Evolutionary conservation across 2,329 filamentous ascomycete genomes (phyloP).

Genomic region (Diaporthe australafricana): DNA sequence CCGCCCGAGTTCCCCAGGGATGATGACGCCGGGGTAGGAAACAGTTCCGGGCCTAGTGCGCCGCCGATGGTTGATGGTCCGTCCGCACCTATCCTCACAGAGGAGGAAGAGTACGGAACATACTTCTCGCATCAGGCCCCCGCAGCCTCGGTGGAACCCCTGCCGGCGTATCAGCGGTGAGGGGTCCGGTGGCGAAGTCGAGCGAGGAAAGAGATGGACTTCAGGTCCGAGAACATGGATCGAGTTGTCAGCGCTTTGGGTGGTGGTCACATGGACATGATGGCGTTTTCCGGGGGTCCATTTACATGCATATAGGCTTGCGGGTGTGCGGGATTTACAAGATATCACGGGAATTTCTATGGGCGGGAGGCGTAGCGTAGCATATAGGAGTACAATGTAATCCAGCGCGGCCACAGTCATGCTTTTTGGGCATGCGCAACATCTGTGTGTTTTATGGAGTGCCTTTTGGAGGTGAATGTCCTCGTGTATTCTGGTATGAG

Average conservation of each 20-base stretch:
- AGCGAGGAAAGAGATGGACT: not conserved
- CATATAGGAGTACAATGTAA: slow-evolving; percentile 23
- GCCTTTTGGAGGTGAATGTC: too few species aligned
- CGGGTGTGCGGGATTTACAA: slow-evolving; percentile 17
- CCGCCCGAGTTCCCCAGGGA: slow-evolving; percentile 70
- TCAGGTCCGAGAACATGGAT: not conserved
- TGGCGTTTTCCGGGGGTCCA: slow-evolving; percentile 21
- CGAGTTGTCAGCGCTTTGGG: not conserved
- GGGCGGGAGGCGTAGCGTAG: slow-evolving; percentile 17
- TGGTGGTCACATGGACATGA: not conserved
- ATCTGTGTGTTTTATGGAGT: not conserved
- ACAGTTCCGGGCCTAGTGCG: slow-evolving; percentile 38
- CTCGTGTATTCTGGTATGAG: not conserved
- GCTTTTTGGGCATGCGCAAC: slow-evolving; percentile 9
- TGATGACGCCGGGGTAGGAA: slow-evolving; percentile 51
- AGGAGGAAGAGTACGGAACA: slow-evolving; percentile 59
- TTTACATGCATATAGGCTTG: slow-evolving; percentile 28
- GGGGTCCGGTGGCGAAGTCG: not conserved
- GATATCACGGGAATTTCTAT: slow-evolving; percentile 16
- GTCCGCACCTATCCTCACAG: slow-evolving; percentile 68
- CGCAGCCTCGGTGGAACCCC: slow-evolving; percentile 10
- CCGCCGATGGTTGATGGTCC: slow-evolving; percentile 48
- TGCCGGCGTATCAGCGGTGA: slow-evolving; percentile 37
- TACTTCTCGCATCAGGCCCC: slow-evolving; percentile 32
- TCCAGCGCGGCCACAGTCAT: slow-evolving; percentile 19